Evolutionary conservation across 1,284 basidiomycete species (phyloP).

Genomic region (Stygiomarasmius scandens): DNA sequence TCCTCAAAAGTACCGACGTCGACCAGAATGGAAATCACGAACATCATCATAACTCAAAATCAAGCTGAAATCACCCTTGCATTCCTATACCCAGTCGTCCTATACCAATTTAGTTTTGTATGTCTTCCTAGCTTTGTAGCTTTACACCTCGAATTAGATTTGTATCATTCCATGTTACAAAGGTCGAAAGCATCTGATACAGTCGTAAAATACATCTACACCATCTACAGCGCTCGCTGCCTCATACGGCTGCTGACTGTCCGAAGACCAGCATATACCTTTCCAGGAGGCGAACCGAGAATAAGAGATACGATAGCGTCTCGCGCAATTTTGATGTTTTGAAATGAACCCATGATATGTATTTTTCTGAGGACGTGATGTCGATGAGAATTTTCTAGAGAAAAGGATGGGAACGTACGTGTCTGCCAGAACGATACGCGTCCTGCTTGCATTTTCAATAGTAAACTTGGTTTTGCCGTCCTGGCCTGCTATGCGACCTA

Average conservation of each 20-base stretch:
- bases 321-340: conserved; percentile 96
- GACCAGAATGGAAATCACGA: conserved; percentile 53
- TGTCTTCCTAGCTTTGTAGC: background rate
- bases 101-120: conserved; percentile 8
- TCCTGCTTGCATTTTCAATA: conserved; percentile 95
- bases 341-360: conserved; percentile 92
- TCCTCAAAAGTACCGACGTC: conserved; percentile 44
- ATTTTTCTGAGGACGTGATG: conserved; percentile 68
- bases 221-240: conserved; percentile 72
- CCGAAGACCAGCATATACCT: conserved; percentile 90
- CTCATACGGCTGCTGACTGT: conserved; percentile 93
- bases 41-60: too few species aligned
- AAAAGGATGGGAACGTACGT: conserved; percentile 60
- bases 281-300: conserved; percentile 93
- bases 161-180: background rate
- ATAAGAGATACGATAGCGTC: conserved; percentile 96
- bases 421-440: conserved; percentile 95
- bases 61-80: conserved; percentile 19
- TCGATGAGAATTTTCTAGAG: conserved; percentile 10
- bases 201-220: too few species aligned
- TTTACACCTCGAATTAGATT: background rate
- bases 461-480: conserved; percentile 99
- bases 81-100: conserved; percentile 9
- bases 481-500: conserved; percentile 95
- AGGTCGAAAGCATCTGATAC: background rate